These are phyloP conservation scores for Ligustrum vulgare DNA, from an alignment of 257 asterid species.

Conservation along the genomic window DNA sequence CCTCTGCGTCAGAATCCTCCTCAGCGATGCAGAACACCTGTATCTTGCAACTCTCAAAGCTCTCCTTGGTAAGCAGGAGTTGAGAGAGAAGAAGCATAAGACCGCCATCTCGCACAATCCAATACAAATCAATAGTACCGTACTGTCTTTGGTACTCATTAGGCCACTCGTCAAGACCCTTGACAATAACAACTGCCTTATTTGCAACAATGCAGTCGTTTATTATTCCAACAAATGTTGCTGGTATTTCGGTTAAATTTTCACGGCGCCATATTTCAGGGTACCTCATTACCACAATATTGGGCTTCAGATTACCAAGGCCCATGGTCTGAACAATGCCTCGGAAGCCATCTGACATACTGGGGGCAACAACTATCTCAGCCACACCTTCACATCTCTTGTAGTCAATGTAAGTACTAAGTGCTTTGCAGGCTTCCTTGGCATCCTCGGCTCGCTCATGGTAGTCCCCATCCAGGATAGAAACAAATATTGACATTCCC, in stretches of 20 bases:
- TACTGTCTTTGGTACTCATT: conserved; percentile 93
- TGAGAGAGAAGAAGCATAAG: conserved; percentile 96
- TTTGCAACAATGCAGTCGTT: conserved; percentile 96
- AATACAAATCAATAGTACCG: conserved; percentile 89
- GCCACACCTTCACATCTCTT: conserved; percentile 98
- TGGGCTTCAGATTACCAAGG: conserved; percentile 95
- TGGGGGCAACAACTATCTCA: conserved; percentile 90
- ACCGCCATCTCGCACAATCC: conserved; percentile 98
- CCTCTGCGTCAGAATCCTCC: conserved; percentile 96
- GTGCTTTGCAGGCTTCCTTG: conserved; percentile 83
- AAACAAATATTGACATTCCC: conserved; percentile 95
- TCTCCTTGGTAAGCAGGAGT: conserved; percentile 86
- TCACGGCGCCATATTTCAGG: conserved; percentile 99
- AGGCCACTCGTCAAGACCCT: conserved; percentile 99
- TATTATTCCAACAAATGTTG: conserved; percentile 84
- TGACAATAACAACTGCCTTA: conserved; percentile 92
- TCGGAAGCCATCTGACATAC: conserved; percentile 92
- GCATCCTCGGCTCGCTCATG: conserved; percentile 94
- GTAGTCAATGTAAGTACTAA: conserved; percentile 85
- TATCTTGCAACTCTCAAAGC: conserved; percentile 95
- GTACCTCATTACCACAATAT: conserved; percentile 89
- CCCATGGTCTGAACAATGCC: conserved; percentile 99
- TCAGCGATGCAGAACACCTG: conserved; percentile 97
- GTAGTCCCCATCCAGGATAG: conserved; percentile 93
- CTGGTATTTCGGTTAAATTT: conserved; percentile 80